Evolutionary conservation across 169 alveolate genomes (phyloP).

Genomic region (Neospora caninum): DNA sequence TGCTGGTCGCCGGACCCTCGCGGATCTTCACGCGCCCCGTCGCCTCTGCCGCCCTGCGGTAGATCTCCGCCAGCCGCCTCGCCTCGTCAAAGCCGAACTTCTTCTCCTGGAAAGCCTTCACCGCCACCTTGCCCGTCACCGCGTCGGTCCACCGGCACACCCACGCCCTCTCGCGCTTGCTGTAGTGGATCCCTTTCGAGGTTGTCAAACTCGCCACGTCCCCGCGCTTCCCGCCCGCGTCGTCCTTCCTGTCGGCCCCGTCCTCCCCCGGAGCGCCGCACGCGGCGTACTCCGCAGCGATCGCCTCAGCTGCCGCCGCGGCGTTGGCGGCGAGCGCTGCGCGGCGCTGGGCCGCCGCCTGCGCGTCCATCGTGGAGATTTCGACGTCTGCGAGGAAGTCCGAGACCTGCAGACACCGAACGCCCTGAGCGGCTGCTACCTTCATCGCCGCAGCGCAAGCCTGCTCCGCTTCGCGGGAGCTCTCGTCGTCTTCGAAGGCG

Average conservation of each 20-base stretch:
- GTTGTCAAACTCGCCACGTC: background rate
- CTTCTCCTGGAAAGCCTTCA: slow-evolving; percentile 46
- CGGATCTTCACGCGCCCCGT: slow-evolving; percentile 47
- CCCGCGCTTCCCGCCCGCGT: background rate
- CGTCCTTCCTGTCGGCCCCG: background rate
- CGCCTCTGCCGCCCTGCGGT: slow-evolving; percentile 23
- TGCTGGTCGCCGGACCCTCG: background rate
- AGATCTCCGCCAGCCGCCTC: slow-evolving; percentile 45
- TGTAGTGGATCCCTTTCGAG: slow-evolving; percentile 50
- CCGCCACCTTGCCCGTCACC: slow-evolving; percentile 34
- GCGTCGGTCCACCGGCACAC: slow-evolving; percentile 56
- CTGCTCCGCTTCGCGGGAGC: background rate
- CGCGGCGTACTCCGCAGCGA: background rate
- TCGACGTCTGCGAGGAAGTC: slow-evolving; percentile 28
- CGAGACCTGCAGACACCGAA: background rate
- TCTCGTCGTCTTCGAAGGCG: background rate
- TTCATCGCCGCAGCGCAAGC: background rate
- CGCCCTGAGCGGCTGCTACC: background rate
- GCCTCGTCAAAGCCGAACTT: slow-evolving; percentile 50
- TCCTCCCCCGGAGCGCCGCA: background rate
- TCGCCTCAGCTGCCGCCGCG: background rate
- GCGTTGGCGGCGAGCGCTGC: slow-evolving; percentile 4
- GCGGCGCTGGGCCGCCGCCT: slow-evolving; percentile 3
- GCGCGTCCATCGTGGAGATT: background rate
- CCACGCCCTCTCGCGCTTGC: slow-evolving; percentile 58